phyloP scores from a whole-genome alignment of 2,329 filamentous ascomycete species.

The Colletotrichum abscissum region DNA sequence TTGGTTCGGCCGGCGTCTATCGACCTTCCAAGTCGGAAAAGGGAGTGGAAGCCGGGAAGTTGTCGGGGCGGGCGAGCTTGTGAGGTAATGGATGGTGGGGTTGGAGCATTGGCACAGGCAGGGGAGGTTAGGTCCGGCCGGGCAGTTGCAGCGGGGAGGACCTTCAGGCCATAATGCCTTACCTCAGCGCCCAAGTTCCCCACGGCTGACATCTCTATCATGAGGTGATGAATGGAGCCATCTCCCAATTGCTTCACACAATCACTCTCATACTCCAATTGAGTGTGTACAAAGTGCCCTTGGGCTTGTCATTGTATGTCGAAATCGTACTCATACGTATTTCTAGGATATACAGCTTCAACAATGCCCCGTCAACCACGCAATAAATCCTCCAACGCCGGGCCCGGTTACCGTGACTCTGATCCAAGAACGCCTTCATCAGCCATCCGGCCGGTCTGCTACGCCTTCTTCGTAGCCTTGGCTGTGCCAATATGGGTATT shows the following conservation, averaged over 20 bases:
- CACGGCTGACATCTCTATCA: too few relatives aligned
- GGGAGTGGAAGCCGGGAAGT: background rate
- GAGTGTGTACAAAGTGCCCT: constrained; percentile 13
- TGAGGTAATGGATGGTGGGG: background rate
- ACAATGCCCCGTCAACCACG: constrained; percentile 20
- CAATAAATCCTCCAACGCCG: constrained; percentile 29
- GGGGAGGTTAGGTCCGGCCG: background rate
- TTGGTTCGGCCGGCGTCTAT: background rate
- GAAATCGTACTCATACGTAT: constrained; percentile 37
- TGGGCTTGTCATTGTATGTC: constrained; percentile 33
- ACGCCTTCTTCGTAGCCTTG: constrained; percentile 74
- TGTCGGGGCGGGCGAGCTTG: background rate
- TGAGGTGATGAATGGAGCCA: too few relatives aligned
- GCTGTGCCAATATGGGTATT: constrained; percentile 94
- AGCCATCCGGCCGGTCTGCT: constrained; percentile 13
- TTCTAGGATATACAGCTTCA: constrained; percentile 37
- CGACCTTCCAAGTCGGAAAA: background rate
- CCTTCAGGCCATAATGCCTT: background rate
- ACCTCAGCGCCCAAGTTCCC: too few relatives aligned
- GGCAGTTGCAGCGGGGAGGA: background rate
- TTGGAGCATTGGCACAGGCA: background rate
- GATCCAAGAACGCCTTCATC: constrained; percentile 30
- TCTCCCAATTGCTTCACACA: background rate
- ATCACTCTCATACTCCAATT: background rate
- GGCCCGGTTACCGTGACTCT: constrained; percentile 6